Conservation (phyloP, 345 rosid genomes). For the Populus euphratica region DNA sequence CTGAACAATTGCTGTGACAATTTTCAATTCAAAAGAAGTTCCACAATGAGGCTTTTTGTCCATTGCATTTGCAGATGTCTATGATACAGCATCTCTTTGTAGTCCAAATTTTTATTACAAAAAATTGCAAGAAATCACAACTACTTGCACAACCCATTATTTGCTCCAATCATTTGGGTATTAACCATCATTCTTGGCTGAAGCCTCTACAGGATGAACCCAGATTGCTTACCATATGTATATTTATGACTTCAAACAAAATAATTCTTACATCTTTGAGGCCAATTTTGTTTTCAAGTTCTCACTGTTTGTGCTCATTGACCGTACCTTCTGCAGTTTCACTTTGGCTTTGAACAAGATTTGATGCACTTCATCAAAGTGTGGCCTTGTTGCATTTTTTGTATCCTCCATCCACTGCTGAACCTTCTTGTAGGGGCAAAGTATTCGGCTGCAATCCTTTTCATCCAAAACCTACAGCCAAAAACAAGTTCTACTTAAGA, state of each 20-base stretch:
- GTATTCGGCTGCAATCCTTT: slow-evolving; percentile 45
- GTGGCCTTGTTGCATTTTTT: slow-evolving; percentile 58
- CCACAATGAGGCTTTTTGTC: too few relatives aligned
- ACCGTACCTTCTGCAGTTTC: slow-evolving; percentile 28
- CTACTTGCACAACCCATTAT: neutral
- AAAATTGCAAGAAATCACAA: neutral
- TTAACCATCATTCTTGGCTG: neutral
- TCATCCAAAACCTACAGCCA: slow-evolving; percentile 62
- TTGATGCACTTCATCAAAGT: slow-evolving; percentile 71
- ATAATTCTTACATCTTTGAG: slow-evolving; percentile 15
- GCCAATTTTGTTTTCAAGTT: slow-evolving; percentile 18
- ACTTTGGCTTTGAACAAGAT: slow-evolving; percentile 44
- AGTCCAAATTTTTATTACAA: neutral
- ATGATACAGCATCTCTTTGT: neutral
- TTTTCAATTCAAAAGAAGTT: too few relatives aligned
- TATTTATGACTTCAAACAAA: neutral
- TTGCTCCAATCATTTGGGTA: neutral
- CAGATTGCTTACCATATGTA: neutral
- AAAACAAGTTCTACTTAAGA: slow-evolving; percentile 4
- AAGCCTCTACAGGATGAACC: neutral
- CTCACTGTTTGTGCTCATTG: slow-evolving; percentile 13
- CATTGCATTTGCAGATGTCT: neutral
- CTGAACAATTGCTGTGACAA: too few relatives aligned
- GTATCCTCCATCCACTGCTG: slow-evolving; percentile 72
- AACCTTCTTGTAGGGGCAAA: slow-evolving; percentile 64